A percentile compares a stretch with the other conserved stretches of the same genome.
These are phyloP conservation scores for Populus nigra DNA, from an alignment of 345 rosid species.

Conservation along the genomic window DNA sequence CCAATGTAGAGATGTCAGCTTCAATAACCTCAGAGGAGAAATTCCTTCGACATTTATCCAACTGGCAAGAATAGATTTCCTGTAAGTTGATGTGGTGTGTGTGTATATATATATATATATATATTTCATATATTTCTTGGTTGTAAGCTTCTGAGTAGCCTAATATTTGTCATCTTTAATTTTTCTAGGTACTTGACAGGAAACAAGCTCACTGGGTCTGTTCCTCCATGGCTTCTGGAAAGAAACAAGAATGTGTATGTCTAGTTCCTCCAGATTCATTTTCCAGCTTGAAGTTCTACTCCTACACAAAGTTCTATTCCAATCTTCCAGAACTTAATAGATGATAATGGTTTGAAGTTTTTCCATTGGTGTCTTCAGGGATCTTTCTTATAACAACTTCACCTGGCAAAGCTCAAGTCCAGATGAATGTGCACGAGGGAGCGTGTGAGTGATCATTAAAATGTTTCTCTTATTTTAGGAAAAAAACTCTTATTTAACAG, in stretches of 20 bases:
- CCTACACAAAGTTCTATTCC: neutral
- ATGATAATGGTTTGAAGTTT: neutral
- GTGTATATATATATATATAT: neutral
- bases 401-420: slow-evolving; percentile 60
- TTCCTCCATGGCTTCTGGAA: slow-evolving; percentile 53
- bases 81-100: slow-evolving; percentile 45
- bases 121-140: neutral
- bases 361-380: slow-evolving; percentile 42
- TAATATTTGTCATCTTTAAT: neutral
- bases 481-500: neutral
- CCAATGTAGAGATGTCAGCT: slow-evolving; percentile 75
- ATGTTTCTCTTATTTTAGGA: neutral
- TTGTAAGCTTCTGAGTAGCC: neutral
- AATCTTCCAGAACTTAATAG: neutral
- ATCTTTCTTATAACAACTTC: slow-evolving; percentile 75
- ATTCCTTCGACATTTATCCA: slow-evolving; percentile 55
- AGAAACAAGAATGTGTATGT: slow-evolving; percentile 71
- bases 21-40: slow-evolving; percentile 64
- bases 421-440: slow-evolving; percentile 49
- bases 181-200: slow-evolving; percentile 62
- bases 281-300: slow-evolving; percentile 6
- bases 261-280: slow-evolving; percentile 8
- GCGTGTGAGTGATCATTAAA: slow-evolving; percentile 51
- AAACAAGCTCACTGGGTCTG: slow-evolving; percentile 62
- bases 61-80: slow-evolving; percentile 56